phyloP scores from a whole-genome alignment of 768 basidiomycete species.

The Suillus brevipes region DNA sequence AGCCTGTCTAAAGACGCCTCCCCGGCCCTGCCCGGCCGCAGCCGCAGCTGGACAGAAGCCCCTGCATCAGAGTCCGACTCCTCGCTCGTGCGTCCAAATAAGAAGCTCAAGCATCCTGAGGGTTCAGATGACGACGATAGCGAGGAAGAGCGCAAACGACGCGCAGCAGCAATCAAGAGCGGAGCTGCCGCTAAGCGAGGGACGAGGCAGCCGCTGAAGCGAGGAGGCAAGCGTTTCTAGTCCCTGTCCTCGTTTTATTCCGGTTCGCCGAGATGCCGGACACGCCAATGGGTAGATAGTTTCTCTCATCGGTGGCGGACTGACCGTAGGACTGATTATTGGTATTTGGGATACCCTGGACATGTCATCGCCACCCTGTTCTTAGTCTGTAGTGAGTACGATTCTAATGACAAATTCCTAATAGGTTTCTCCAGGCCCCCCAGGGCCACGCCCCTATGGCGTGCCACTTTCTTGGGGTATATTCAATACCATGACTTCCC shows the following conservation, averaged over 20 bases:
- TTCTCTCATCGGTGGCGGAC: not conserved
- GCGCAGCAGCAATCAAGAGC: slow-evolving; percentile 41
- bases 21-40: slow-evolving; percentile 17
- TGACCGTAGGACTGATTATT: slow-evolving; percentile 17
- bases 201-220: slow-evolving; percentile 71
- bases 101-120: slow-evolving; percentile 41
- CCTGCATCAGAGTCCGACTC: slow-evolving; percentile 47
- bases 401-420: slow-evolving; percentile 8
- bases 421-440: slow-evolving; percentile 4
- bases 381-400: slow-evolving; percentile 7
- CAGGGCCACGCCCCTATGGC: slow-evolving; percentile 5
- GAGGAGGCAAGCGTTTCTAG: slow-evolving; percentile 75
- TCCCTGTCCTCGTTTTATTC: slow-evolving; percentile 6
- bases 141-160: slow-evolving; percentile 50
- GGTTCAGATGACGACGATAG: slow-evolving; percentile 59
- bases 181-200: slow-evolving; percentile 46
- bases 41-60: slow-evolving; percentile 26
- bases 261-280: not conserved
- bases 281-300: not conserved
- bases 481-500: not conserved
- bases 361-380: not conserved
- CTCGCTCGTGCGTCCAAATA: slow-evolving; percentile 51
- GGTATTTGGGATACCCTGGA: slow-evolving; percentile 3
- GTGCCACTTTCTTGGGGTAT: slow-evolving; percentile 11
- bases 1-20: slow-evolving; percentile 18